These are phyloP conservation scores for Agaricus subrufescens DNA, from an alignment of 768 basidiomycete species.

Conservation along the genomic window DNA sequence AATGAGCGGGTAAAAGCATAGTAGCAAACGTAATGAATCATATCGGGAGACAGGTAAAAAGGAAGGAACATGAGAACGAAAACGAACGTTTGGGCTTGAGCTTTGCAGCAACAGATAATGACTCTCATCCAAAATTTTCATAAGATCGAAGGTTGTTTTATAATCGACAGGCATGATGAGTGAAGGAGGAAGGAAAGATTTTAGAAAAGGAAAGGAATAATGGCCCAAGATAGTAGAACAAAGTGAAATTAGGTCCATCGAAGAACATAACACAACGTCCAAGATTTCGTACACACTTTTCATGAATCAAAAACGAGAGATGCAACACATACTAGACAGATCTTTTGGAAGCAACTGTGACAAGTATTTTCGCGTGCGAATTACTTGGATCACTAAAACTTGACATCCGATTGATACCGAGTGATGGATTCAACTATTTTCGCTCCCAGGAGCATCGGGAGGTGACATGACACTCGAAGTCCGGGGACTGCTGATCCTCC, in stretches of 20 bases:
- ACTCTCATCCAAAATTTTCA: not conserved
- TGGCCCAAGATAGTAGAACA: slow-evolving; percentile 9
- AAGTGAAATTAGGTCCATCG: slow-evolving; percentile 8
- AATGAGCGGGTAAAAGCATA: not conserved
- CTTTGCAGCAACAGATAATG: too few relatives aligned
- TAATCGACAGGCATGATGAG: too few relatives aligned
- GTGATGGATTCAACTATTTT: slow-evolving; percentile 6
- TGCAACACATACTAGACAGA: not conserved
- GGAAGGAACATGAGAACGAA: not conserved
- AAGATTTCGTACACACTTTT: slow-evolving; percentile 1
- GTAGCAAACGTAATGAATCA: not conserved
- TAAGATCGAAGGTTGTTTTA: not conserved
- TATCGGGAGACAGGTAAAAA: not conserved
- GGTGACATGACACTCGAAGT: slow-evolving; percentile 33
- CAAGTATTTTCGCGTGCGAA: not conserved
- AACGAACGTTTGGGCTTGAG: too few relatives aligned
- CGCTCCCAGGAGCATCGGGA: slow-evolving; percentile 19
- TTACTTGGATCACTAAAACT: not conserved
- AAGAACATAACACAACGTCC: slow-evolving; percentile 16
- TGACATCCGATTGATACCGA: not conserved
- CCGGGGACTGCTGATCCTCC: slow-evolving; percentile 27
- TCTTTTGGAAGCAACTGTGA: not conserved
- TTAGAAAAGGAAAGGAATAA: slow-evolving; percentile 3
- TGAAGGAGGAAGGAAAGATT: slow-evolving; percentile 2
- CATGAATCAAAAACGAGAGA: not conserved